These are phyloP conservation scores for Aspergillus hiratsukae DNA, from an alignment of 2,329 filamentous ascomycete species.

Conservation along the genomic window DNA sequence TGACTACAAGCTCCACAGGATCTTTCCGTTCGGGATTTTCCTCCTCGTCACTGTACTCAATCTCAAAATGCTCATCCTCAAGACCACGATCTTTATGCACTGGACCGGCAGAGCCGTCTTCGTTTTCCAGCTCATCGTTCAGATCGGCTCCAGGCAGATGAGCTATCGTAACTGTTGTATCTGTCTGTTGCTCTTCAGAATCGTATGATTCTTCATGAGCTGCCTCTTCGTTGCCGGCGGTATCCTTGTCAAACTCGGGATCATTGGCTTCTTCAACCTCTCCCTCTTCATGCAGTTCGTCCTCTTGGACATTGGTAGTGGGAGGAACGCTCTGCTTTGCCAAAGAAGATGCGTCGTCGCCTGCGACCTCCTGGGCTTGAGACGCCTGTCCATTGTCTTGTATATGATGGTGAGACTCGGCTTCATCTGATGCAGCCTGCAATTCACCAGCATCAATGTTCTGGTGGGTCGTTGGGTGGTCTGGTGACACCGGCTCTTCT, in stretches of 20 bases:
- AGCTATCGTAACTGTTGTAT: slow-evolving; percentile 26
- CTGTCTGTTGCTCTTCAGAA: slow-evolving; percentile 26
- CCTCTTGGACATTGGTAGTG: slow-evolving; percentile 5
- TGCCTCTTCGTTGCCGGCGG: slow-evolving; percentile 2
- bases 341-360: not conserved
- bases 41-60: slow-evolving; percentile 9
- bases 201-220: slow-evolving; percentile 19
- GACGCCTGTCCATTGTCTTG: not conserved
- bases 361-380: not conserved
- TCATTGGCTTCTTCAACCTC: slow-evolving; percentile 7
- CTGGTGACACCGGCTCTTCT: slow-evolving; percentile 10
- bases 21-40: slow-evolving; percentile 16
- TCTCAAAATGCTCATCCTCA: slow-evolving; percentile 34
- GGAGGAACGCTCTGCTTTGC: not conserved
- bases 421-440: slow-evolving; percentile 6
- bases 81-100: slow-evolving; percentile 7
- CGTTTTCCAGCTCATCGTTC: slow-evolving; percentile 13
- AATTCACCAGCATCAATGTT: slow-evolving; percentile 14
- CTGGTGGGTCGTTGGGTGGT: slow-evolving; percentile 13
- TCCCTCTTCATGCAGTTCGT: slow-evolving; percentile 10
- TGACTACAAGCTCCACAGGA: slow-evolving; percentile 10
- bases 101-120: slow-evolving; percentile 9
- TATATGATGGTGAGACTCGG: slow-evolving; percentile 1
- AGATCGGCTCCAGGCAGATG: slow-evolving; percentile 14
- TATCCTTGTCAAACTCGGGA: slow-evolving; percentile 6